Conservation (phyloP, 1,284 basidiomycete species). For the Polyporus tsugae region DNA sequence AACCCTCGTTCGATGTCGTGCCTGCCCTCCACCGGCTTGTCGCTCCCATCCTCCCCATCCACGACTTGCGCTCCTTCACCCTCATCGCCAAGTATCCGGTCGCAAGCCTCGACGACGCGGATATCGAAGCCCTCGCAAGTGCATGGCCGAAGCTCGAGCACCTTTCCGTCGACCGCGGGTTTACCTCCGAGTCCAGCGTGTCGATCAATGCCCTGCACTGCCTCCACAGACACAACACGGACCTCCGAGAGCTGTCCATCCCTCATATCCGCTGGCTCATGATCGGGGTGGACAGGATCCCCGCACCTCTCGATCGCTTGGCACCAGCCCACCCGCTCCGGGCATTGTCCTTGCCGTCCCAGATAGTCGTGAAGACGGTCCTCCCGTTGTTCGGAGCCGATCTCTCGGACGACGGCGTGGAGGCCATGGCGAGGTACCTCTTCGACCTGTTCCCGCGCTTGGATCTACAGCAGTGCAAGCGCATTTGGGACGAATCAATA, state of each 20-base stretch:
- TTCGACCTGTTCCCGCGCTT: constrained; percentile 3
- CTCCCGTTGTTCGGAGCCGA: neutral
- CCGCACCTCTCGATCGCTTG: neutral
- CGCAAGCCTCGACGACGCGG: neutral
- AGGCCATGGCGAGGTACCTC: constrained; percentile 1
- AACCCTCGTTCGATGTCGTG: neutral
- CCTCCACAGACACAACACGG: neutral
- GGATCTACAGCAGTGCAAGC: neutral
- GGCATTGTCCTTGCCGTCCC: neutral
- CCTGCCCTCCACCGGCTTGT: neutral
- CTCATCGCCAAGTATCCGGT: neutral
- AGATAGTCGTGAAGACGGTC: neutral
- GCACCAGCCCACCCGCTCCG: neutral
- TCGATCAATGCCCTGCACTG: neutral
- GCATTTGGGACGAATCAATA: neutral
- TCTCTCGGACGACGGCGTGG: neutral
- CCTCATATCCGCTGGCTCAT: neutral
- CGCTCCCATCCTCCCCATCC: neutral
- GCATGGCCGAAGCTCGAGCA: constrained; percentile 3
- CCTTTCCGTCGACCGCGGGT: neutral
- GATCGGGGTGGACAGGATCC: neutral
- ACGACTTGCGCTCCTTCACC: neutral
- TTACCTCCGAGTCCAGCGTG: neutral
- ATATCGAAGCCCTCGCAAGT: neutral
- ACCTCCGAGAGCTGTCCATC: neutral